Evolutionary conservation across 768 basidiomycete species (phyloP), one percentile per base, ranked within the genome.

Genomic region (Sporobolomyces roseus): DNA sequence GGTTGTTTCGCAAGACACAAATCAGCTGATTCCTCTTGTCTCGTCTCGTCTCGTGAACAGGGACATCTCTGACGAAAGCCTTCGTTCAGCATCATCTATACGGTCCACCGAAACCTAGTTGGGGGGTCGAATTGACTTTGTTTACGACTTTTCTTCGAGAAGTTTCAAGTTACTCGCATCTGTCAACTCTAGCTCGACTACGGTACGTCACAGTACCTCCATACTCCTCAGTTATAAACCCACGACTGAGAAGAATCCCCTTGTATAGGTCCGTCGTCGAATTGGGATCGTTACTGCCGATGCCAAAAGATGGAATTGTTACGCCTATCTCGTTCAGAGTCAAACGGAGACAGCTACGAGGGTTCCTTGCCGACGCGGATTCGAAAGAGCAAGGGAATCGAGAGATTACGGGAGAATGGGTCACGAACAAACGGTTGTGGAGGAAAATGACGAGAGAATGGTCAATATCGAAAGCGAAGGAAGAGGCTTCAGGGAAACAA

Each of bases 71-170:
- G 9, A 85, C 86, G 5, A 80, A 82, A 17, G 92, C 90, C 61
- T 83, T 96, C 30, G 78, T 94, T 53, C 81, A 83, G 10, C 88
- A 96, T 77, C 85, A 87, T 70, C 80, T 97, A 46, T 88, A 86
- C 81, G 94, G 94, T 4, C 93, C 94, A 1, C 86, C 88, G 49
- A 86, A 86, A 76, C 88, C 89, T 77, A 87, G 88, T 9, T 99
- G 94, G 94, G 91, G 93, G 1, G 86, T 93, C 61, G 89, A 90
- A 79, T 91, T 97, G 89, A 93, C 93, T 3, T 83, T 94, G 35
- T 84, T 82, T 58, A 79, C 79, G 14, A 78, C 79, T 65, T 83
- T 94, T 75, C 88, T 93, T 83, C 86, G 93, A 61, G 90, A 91
- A 46, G 85, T 89, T 36, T 87, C 87, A 19, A 83, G 85, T 36